These are phyloP conservation scores for Phaeophleospora eucalypticola DNA, from an alignment of 2,329 filamentous ascomycete species.

Conservation along the genomic window DNA sequence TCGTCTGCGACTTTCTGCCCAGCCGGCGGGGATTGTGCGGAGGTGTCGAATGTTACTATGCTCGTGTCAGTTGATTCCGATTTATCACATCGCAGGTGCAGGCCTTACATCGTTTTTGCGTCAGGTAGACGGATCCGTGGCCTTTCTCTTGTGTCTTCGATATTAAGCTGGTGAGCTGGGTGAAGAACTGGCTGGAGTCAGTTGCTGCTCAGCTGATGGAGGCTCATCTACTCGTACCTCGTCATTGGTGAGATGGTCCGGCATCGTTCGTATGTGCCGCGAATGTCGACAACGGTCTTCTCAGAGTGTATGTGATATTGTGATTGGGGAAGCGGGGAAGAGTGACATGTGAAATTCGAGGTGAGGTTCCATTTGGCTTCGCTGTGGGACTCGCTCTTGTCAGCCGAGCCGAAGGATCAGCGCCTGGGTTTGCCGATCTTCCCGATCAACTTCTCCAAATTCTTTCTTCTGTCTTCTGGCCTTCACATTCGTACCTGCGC, in stretches of 20 bases:
- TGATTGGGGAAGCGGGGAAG: background rate
- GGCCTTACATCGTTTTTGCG: constrained; percentile 66
- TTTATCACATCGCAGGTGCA: background rate
- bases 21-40: constrained; percentile 36
- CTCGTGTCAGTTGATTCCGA: constrained; percentile 1
- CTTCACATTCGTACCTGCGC: no score
- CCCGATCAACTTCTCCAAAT: background rate
- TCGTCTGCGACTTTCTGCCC: constrained; percentile 44
- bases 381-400: background rate
- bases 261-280: constrained; percentile 35
- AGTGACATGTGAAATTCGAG: background rate
- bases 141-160: constrained; percentile 61
- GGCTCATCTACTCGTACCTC: constrained; percentile 45
- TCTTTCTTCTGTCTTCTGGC: background rate
- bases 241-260: constrained; percentile 56
- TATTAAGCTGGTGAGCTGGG: constrained; percentile 64
- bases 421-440: constrained; percentile 2
- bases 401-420: constrained; percentile 4
- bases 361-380: constrained; percentile 8
- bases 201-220: background rate
- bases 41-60: constrained; percentile 41
- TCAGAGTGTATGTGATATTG: background rate
- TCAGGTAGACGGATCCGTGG: constrained; percentile 69
- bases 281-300: background rate
- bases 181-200: constrained; percentile 62